Evolutionary conservation across 129 eudicot species (phyloP).

Genomic region (Pseudognaphalium luteoalbum): DNA sequence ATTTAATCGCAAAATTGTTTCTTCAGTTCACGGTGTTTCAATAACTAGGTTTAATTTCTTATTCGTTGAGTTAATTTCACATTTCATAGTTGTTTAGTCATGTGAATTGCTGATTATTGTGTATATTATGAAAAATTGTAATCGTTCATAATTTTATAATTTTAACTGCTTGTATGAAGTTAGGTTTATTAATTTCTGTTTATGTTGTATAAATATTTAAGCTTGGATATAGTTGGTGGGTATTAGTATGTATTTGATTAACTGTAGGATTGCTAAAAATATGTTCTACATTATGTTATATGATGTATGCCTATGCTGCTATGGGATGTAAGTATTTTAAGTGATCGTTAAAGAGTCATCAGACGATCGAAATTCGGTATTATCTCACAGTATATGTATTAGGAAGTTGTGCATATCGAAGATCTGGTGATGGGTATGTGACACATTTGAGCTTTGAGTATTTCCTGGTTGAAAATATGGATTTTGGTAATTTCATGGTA

Average conservation of each 20-base stretch:
- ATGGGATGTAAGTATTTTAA: not conserved
- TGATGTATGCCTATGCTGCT: conserved; percentile 5
- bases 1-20: conserved; percentile 11
- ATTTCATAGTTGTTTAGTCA: conserved; percentile 7
- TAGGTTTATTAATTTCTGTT: not conserved
- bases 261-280: not conserved
- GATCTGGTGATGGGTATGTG: conserved; percentile 7
- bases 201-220: too few relatives aligned
- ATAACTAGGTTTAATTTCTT: conserved; percentile 5
- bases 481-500: not conserved
- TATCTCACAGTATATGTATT: not conserved
- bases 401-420: not conserved
- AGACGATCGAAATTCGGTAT: not conserved
- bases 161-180: not conserved
- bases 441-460: conserved; percentile 11
- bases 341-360: not conserved
- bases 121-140: not conserved
- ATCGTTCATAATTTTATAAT: not conserved
- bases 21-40: conserved; percentile 11
- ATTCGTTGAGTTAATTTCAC: not conserved
- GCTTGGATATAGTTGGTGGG: not conserved
- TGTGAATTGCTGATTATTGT: not conserved
- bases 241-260: conserved; percentile 1
- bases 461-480: conserved; percentile 4
- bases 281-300: not conserved